Percentiles rank a stretch among this genome's conserved stretches.
Conservation (phyloP, 2,329 filamentous ascomycete genomes). For the Hypomyces rosellus region DNA sequence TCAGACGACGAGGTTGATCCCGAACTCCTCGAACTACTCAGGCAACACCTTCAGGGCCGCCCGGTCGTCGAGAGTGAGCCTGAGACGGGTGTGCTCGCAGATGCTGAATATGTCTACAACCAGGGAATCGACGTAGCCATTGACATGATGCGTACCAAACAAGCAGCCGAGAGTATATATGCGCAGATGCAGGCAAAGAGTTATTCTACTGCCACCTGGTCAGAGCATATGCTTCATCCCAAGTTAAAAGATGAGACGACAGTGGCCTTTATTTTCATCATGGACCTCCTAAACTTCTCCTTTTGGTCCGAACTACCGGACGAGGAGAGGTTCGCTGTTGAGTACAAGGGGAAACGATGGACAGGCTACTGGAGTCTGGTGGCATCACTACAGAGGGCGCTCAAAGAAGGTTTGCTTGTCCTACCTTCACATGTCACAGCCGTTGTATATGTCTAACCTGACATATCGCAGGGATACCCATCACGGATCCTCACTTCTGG, state of each 20-base stretch:
- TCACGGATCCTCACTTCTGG: constrained; percentile 87
- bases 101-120: constrained; percentile 81
- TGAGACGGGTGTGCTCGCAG: constrained; percentile 75
- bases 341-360: constrained; percentile 75
- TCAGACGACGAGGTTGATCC: constrained; percentile 88
- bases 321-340: constrained; percentile 71
- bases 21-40: constrained; percentile 79
- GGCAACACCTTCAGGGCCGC: constrained; percentile 66
- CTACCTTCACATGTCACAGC: neutral
- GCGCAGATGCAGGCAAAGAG: constrained; percentile 73
- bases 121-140: constrained; percentile 90
- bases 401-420: constrained; percentile 65
- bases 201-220: constrained; percentile 83
- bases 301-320: constrained; percentile 79
- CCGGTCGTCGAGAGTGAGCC: constrained; percentile 50
- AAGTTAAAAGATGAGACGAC: constrained; percentile 72
- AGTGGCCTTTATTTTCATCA: constrained; percentile 89
- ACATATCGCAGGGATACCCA: constrained; percentile 62
- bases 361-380: constrained; percentile 96
- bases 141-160: constrained; percentile 74
- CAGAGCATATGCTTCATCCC: constrained; percentile 83
- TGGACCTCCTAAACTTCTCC: constrained; percentile 94
- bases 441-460: neutral
- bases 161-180: constrained; percentile 73
- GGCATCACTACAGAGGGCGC: constrained; percentile 74